Evolutionary conservation across 2,329 filamentous ascomycete species (phyloP), one percentile per base, ranked within the genome.

Genomic region (Aspergillus jensenii): DNA sequence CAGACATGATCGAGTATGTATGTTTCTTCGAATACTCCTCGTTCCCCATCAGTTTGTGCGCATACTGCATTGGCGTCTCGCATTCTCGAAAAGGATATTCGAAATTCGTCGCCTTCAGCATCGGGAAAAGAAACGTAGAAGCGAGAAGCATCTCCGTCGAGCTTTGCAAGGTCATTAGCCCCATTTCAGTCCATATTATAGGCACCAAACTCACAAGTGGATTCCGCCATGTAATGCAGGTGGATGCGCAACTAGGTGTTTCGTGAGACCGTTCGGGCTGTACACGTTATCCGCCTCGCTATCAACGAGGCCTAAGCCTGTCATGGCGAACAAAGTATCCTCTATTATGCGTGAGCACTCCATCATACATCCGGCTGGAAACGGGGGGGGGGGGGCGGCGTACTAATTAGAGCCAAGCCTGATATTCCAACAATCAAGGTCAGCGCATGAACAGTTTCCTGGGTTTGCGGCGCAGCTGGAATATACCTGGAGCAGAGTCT

Each of bases 1-100:
- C 57, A 9, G 68, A 65, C 71, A 76, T 75, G 6, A 76, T 75
- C 0, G 68, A 67, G 47, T 75, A 76, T 1, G 71, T 70, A 52
- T 76, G 73, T 37, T 71, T 59, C 2, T 66, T 58, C 3, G 69
- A 63, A 7, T 74, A 64, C 2, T 65, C 55, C 1, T 69, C 54
- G 12, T 72, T 53, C 1, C 73, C 73, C 59, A 74, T 68, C 1
- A 68, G 56, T 35, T 64, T 61, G 56, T 74, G 71, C 4, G 70
- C 73, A 46, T 74, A 69, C 48, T 76, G 73, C 1, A 71, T 62
- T 2, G 73, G 70, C 1, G 70, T 73, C 14, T 74, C 66, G 6
- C 62, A 58, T 11, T 74, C 72, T n/a, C 62, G 55, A 41, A 76
- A 75, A 1, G 73, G 73, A 15, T 75, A 76, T 5, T 67, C 63